Evolutionary conservation across 2,329 filamentous ascomycete species (phyloP).

Genomic region (Aspergillus brasiliensis): DNA sequence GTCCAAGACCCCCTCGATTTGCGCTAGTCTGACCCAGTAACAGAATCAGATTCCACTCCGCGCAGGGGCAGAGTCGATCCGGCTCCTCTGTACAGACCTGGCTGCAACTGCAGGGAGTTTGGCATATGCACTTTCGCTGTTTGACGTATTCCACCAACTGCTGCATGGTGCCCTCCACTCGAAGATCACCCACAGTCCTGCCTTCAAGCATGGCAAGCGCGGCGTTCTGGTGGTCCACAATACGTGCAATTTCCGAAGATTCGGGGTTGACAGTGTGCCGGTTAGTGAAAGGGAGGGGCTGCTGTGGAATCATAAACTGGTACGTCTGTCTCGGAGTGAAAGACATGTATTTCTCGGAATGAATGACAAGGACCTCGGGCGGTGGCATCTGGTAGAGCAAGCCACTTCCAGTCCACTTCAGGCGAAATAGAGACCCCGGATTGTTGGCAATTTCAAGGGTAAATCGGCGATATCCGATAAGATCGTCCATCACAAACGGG

Average conservation of each 20-base stretch:
- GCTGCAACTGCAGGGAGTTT: slow-evolving; percentile 35
- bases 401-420: slow-evolving; percentile 34
- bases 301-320: slow-evolving; percentile 16
- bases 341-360: slow-evolving; percentile 42
- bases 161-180: slow-evolving; percentile 28
- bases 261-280: slow-evolving; percentile 16
- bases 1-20: slow-evolving; percentile 19
- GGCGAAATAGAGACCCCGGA: slow-evolving; percentile 24
- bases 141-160: slow-evolving; percentile 31
- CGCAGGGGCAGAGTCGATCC: slow-evolving; percentile 38
- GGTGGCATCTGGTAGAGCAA: slow-evolving; percentile 34
- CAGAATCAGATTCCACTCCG: slow-evolving; percentile 36
- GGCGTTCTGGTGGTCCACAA: slow-evolving; percentile 35
- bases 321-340: slow-evolving; percentile 22
- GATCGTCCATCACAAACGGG: slow-evolving; percentile 26
- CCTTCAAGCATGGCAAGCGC: slow-evolving; percentile 38
- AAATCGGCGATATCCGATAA: slow-evolving; percentile 33
- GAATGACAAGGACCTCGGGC: slow-evolving; percentile 28
- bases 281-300: slow-evolving; percentile 31
- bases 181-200: slow-evolving; percentile 38
- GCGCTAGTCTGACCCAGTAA: slow-evolving; percentile 27
- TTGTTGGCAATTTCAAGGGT: slow-evolving; percentile 27
- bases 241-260: slow-evolving; percentile 29
- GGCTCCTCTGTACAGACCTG: slow-evolving; percentile 34
- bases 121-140: slow-evolving; percentile 41